A percentile compares a stretch with the other conserved stretches of the same genome.
Evolutionary conservation across 2,329 filamentous ascomycete genomes (phyloP).

Genomic region (Microcyclosporella mali): DNA sequence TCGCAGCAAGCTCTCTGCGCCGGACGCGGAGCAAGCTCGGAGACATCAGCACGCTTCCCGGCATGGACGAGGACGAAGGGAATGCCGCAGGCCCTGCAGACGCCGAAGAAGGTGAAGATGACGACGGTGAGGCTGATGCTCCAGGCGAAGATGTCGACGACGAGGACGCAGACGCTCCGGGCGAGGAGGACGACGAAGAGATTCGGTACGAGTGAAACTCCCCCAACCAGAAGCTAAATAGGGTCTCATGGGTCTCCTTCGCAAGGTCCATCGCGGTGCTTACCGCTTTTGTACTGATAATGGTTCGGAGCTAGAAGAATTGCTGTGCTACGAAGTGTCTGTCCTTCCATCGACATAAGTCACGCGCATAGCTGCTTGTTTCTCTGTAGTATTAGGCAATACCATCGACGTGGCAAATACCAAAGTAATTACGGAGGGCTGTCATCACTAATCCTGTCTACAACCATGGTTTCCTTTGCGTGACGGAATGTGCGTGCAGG

Average conservation of each 20-base stretch:
- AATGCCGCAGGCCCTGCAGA: conserved; percentile 27
- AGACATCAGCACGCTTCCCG: conserved; percentile 28
- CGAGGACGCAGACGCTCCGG: conserved; percentile 22
- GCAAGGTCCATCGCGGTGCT: neutral
- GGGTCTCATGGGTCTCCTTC: neutral
- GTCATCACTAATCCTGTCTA: too few species aligned
- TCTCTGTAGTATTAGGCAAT: too few species aligned
- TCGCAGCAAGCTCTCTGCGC: conserved; percentile 18
- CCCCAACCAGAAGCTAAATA: too few species aligned
- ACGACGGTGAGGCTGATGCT: conserved; percentile 19
- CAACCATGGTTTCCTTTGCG: too few species aligned
- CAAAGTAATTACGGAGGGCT: too few species aligned
- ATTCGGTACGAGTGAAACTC: conserved; percentile 23
- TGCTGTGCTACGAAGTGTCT: neutral
- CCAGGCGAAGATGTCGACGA: conserved; percentile 21
- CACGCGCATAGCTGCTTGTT: too few species aligned
- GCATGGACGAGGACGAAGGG: conserved; percentile 28
- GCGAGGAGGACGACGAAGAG: conserved; percentile 22
- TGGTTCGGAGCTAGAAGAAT: neutral
- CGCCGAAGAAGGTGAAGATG: conserved; percentile 19
- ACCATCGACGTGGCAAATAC: too few species aligned
- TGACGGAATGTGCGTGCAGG: too few species aligned
- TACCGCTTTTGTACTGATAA: neutral
- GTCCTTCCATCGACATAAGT: too few species aligned
- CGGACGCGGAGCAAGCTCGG: conserved; percentile 42